Conservation (phyloP, 768 basidiomycete species). For the Trichaptum fuscoviolaceum region DNA sequence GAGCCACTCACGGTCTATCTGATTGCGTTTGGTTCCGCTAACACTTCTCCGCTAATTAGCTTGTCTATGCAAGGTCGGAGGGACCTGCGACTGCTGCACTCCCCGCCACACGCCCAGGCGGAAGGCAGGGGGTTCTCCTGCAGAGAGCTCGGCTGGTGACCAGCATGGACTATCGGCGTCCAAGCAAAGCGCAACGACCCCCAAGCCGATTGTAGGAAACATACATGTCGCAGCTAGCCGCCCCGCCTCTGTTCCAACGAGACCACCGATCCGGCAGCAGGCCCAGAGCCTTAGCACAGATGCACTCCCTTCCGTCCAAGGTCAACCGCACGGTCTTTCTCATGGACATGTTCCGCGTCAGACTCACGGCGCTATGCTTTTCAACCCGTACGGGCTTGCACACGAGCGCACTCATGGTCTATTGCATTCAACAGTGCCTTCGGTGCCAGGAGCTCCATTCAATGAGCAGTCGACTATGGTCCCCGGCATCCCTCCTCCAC, state of each 20-base stretch:
- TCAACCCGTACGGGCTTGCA: constrained; percentile 65
- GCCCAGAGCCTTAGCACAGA: neutral
- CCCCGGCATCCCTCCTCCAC: neutral
- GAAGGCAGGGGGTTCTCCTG: constrained; percentile 11
- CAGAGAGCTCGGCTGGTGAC: constrained; percentile 3
- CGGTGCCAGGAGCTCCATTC: constrained; percentile 22
- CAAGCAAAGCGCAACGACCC: constrained; percentile 6
- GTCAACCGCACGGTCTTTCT: constrained; percentile 41
- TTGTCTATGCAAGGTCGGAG: constrained; percentile 43
- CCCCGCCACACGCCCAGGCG: constrained; percentile 22
- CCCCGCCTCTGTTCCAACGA: constrained; percentile 1
- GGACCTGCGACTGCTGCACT: constrained; percentile 54
- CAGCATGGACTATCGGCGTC: constrained; percentile 9
- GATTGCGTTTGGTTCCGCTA: neutral
- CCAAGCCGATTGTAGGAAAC: constrained; percentile 20
- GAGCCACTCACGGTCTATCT: neutral
- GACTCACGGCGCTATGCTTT: constrained; percentile 44
- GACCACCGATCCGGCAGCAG: neutral
- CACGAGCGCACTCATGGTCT: constrained; percentile 45
- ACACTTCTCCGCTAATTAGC: constrained; percentile 8
- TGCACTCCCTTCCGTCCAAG: constrained; percentile 30
- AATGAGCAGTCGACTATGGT: constrained; percentile 19
- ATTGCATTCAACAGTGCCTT: constrained; percentile 15
- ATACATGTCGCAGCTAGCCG: constrained; percentile 13
- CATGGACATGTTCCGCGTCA: constrained; percentile 40